Percentiles rank a stretch among this genome's conserved stretches.
These are phyloP conservation scores for Ustanciosporium gigantosporum DNA, from an alignment of 1,284 basidiomycete species.

Conservation along the genomic window DNA sequence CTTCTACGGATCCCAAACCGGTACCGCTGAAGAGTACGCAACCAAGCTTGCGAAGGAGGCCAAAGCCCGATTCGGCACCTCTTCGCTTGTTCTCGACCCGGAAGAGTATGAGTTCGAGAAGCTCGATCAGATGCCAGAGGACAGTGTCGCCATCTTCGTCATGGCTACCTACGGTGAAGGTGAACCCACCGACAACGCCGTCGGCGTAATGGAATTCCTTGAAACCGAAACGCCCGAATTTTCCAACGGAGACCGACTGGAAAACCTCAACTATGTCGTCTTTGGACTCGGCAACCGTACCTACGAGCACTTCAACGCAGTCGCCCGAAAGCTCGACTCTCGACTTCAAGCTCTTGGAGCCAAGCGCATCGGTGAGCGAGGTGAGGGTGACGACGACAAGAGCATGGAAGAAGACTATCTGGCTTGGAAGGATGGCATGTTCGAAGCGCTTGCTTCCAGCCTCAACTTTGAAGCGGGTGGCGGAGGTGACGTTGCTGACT, in stretches of 20 bases:
- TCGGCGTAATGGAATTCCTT: conserved; percentile 88
- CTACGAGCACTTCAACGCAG: conserved; percentile 78
- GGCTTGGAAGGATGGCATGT: conserved; percentile 99
- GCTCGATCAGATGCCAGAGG: conserved; percentile 84
- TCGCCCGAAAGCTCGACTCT: conserved; percentile 78
- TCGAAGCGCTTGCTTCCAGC: conserved; percentile 78
- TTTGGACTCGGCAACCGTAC: conserved; percentile 94
- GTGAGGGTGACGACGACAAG: conserved; percentile 98
- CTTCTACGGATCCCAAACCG: conserved; percentile 60
- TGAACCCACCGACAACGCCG: conserved; percentile 98
- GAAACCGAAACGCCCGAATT: conserved; percentile 85
- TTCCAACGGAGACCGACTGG: conserved; percentile 76
- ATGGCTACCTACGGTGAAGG: conserved; percentile 98
- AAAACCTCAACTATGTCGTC: conserved; percentile 90
- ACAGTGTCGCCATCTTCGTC: conserved; percentile 86
- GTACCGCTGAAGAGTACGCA: conserved; percentile 60
- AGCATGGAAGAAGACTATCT: conserved; percentile 99
- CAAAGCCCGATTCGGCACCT: conserved; percentile 59
- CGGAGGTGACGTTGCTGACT: conserved; percentile 92
- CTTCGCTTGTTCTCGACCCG: conserved; percentile 57
- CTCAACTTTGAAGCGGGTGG: conserved; percentile 93
- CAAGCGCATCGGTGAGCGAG: conserved; percentile 81
- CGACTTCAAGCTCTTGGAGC: conserved; percentile 80
- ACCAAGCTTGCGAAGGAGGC: conserved; percentile 59
- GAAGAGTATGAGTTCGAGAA: conserved; percentile 86